Evolutionary conservation across 2,329 filamentous ascomycete genomes (phyloP).

Genomic region (Stemphylium lycopersici): DNA sequence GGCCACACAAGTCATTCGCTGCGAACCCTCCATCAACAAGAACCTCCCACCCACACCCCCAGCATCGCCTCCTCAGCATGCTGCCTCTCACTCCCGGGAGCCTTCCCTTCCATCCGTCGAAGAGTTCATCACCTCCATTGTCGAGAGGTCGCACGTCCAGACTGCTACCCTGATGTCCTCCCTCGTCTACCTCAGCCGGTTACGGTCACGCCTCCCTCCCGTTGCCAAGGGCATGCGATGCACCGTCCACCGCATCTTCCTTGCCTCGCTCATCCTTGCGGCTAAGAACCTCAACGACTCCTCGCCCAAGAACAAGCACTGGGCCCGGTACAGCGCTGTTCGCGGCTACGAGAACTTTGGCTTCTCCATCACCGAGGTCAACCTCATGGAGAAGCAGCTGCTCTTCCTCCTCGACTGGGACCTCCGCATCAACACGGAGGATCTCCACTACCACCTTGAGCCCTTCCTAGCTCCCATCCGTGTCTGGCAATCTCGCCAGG

Average conservation of each 20-base stretch:
- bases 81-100: slow-evolving; percentile 56
- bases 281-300: slow-evolving; percentile 99
- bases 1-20: slow-evolving; percentile 78
- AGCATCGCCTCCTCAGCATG: slow-evolving; percentile 61
- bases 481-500: slow-evolving; percentile 59
- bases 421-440: slow-evolving; percentile 80
- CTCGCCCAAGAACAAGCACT: slow-evolving; percentile 99
- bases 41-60: slow-evolving; percentile 65
- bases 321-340: slow-evolving; percentile 90
- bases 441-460: slow-evolving; percentile 87
- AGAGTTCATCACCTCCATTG: slow-evolving; percentile 88
- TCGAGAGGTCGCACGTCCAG: slow-evolving; percentile 93
- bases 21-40: slow-evolving; percentile 64
- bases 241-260: slow-evolving; percentile 96
- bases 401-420: slow-evolving; percentile 96
- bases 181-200: slow-evolving; percentile 86
- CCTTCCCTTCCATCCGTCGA: slow-evolving; percentile 75
- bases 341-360: slow-evolving; percentile 77
- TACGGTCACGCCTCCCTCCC: slow-evolving; percentile 84
- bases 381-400: slow-evolving; percentile 99
- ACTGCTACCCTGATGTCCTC: slow-evolving; percentile 97
- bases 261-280: slow-evolving; percentile 81
- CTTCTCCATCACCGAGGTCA: slow-evolving; percentile 94
- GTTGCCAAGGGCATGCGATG: slow-evolving; percentile 96
- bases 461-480: slow-evolving; percentile 88